Evolutionary conservation across 208 protist species (phyloP), one percentile per base, ranked within the genome.

Genomic region (Leishmania tarentolae): DNA sequence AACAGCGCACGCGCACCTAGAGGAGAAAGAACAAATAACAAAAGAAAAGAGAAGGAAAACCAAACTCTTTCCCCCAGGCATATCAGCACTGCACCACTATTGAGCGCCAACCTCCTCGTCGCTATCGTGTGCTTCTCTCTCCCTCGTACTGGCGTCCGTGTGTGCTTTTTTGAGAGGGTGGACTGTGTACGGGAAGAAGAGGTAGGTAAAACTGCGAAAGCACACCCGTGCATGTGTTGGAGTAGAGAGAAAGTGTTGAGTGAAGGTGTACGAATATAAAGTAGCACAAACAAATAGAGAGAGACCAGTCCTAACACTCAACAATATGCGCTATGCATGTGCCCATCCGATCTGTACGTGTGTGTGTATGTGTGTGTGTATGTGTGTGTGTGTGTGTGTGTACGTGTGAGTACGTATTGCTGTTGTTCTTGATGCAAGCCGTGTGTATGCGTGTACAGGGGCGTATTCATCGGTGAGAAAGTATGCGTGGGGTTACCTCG

Each of bases 221-320:
- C 70, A 70, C 17, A n/a, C 35, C 1, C 66, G 59, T 68, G 28
- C 82, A 61, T 70, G 84, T 79, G 24, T 89, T 76, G 76, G 50
- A 44, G 35, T 79, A 65, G 42, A 68, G 42, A 42, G 21, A 68
- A 65, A 42, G 15, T 31, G 44, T 19, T 11, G 19, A 50, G 35
- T 9, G 77, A 74, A 81, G 50, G n/a, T 40, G 35, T 75, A 78
- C 24, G 69, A 53, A 77, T 42, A 78, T 24, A 68, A n/a, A 35
- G 19, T 19, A 37, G 17, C 69, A 44, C 40, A 42, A 47, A 65
- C 13, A 63, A 6, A 79, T 24, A 79, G 1, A 44, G 8, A 31
- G 6, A 70, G 4, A 76, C 47, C 15, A 46, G 7, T n/a, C 40
- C 66, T 17, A 72, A 72, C 46, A 15, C 11, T 47, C 44, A 50